Conservation (phyloP, 2,329 filamentous ascomycete species). For the Apiospora arundinis region DNA sequence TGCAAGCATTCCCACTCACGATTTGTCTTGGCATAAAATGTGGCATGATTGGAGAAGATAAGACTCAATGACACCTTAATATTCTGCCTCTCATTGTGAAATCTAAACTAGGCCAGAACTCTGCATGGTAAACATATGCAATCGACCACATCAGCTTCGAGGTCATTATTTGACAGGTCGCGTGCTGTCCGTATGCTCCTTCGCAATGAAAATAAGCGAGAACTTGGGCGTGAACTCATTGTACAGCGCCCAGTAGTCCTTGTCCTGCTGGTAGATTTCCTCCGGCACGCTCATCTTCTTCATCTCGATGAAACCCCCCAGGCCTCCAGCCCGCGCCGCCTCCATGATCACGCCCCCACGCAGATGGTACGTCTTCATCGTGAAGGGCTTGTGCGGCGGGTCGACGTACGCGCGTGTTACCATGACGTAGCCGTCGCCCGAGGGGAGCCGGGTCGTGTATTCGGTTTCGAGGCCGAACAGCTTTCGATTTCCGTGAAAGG, state of each 20-base stretch:
- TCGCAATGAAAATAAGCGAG: background rate
- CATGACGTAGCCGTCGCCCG: constrained; percentile 12
- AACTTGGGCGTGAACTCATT: background rate
- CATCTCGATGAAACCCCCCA: constrained; percentile 36
- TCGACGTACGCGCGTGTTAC: constrained; percentile 30
- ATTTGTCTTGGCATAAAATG: too few species aligned
- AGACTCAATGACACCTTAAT: too few species aligned
- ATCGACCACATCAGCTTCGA: too few species aligned
- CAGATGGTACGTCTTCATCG: constrained; percentile 34
- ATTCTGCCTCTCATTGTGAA: too few species aligned
- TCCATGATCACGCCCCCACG: constrained; percentile 37
- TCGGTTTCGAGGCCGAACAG: constrained; percentile 16
- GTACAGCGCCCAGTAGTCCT: background rate
- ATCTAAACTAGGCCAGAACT: too few species aligned
- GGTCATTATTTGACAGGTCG: background rate
- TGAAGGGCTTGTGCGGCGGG: constrained; percentile 27
- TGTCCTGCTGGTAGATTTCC: background rate
- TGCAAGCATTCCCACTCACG: too few species aligned
- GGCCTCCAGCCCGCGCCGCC: constrained; percentile 37
- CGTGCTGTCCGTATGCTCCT: background rate
- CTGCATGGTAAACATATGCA: too few species aligned
- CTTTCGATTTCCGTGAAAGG: constrained; percentile 6
- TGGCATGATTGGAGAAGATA: too few species aligned
- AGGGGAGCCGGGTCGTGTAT: background rate
- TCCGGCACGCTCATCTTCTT: constrained; percentile 33